A percentile compares a stretch with the other conserved stretches of the same genome.
Conservation (phyloP, 495 filamentous ascomycete genomes). For the Hypomontagnella monticulosa region DNA sequence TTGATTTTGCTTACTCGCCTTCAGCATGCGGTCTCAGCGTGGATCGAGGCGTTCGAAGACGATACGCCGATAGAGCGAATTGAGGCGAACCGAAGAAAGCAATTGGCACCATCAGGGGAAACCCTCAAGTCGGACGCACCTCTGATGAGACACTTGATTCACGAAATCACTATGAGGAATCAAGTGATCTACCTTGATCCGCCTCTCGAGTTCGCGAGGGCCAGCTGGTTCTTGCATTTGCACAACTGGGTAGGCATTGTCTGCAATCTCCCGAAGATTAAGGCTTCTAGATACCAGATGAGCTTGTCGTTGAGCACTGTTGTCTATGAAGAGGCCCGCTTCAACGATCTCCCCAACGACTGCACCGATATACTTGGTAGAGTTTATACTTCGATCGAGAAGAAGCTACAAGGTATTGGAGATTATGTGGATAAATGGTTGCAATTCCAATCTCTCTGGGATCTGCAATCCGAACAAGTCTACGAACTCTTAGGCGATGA, state of each 20-base stretch:
- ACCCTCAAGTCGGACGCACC: slow-evolving; percentile 58
- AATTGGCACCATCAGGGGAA: slow-evolving; percentile 52
- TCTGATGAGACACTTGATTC: slow-evolving; percentile 73
- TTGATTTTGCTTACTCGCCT: slow-evolving; percentile 77
- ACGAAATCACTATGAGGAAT: slow-evolving; percentile 95
- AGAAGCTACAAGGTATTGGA: slow-evolving; percentile 77
- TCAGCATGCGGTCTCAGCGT: slow-evolving; percentile 79
- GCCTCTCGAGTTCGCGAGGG: slow-evolving; percentile 87
- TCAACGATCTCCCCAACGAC: slow-evolving; percentile 83
- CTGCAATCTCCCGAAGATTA: slow-evolving; percentile 90
- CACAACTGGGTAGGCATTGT: slow-evolving; percentile 92
- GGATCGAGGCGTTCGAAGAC: slow-evolving; percentile 84
- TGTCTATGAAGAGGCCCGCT: slow-evolving; percentile 73
- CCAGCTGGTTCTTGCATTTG: slow-evolving; percentile 92
- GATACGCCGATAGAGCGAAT: slow-evolving; percentile 60
- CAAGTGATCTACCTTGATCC: slow-evolving; percentile 96
- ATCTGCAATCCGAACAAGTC: slow-evolving; percentile 93
- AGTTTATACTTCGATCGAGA: slow-evolving; percentile 83
- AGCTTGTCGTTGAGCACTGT: slow-evolving; percentile 69
- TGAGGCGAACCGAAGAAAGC: slow-evolving; percentile 51
- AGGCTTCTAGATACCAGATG: slow-evolving; percentile 94
- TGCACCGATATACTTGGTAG: slow-evolving; percentile 79
- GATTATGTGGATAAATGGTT: slow-evolving; percentile 95
- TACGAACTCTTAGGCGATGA: slow-evolving; percentile 92
- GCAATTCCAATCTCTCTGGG: slow-evolving; percentile 98